phyloP scores from a whole-genome alignment of 345 rosid species.

The Chamaenerion angustifolium region DNA sequence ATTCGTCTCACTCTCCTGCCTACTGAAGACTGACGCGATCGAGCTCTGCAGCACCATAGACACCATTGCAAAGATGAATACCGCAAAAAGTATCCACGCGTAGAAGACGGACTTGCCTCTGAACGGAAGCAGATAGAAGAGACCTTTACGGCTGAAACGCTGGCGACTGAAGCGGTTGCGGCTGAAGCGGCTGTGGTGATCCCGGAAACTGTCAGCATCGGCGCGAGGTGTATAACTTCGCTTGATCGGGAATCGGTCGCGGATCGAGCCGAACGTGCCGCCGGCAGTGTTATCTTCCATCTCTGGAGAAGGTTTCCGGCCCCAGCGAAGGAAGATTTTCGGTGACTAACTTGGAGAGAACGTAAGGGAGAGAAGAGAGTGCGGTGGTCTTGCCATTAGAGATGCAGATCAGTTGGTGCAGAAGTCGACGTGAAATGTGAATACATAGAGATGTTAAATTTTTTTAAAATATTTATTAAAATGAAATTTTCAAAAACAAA shows the following conservation, averaged over 20 bases:
- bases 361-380: neutral
- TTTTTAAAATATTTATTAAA: too few relatives aligned
- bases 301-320: slow-evolving; percentile 6
- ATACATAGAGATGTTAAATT: neutral
- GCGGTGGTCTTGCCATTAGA: too few relatives aligned
- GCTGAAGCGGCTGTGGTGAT: slow-evolving; percentile 21
- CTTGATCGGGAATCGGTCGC: slow-evolving; percentile 58
- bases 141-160: slow-evolving; percentile 46
- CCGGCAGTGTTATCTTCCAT: slow-evolving; percentile 4
- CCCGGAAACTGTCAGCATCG: slow-evolving; percentile 10
- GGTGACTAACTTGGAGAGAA: neutral
- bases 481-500: too few relatives aligned
- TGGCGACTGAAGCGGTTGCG: slow-evolving; percentile 25
- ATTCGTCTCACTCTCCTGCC: slow-evolving; percentile 35
- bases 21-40: slow-evolving; percentile 35
- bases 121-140: slow-evolving; percentile 30
- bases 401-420: too few relatives aligned
- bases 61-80: slow-evolving; percentile 59
- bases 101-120: slow-evolving; percentile 58
- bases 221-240: slow-evolving; percentile 26
- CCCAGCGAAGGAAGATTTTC: neutral
- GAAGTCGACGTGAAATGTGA: neutral
- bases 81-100: slow-evolving; percentile 39
- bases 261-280: slow-evolving; percentile 15
- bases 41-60: slow-evolving; percentile 73